phyloP scores from a whole-genome alignment of 495 filamentous ascomycete genomes.

The Corynascus novoguineensis region DNA sequence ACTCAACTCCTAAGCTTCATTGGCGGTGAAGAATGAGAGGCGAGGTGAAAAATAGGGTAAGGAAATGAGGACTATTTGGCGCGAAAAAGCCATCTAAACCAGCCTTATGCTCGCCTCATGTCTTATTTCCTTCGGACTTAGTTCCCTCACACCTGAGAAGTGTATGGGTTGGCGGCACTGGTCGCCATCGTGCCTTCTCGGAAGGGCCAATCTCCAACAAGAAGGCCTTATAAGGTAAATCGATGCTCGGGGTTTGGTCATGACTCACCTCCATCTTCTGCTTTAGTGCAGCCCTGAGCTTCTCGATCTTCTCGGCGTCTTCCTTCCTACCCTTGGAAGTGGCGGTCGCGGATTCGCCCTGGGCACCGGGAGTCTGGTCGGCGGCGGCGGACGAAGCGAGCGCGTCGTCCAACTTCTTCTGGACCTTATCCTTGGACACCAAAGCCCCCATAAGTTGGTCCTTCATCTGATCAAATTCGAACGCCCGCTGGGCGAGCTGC shows the following conservation, averaged over 20 bases:
- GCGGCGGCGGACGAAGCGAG: conserved; percentile 13
- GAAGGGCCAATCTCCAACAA: neutral
- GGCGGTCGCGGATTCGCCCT: conserved; percentile 1
- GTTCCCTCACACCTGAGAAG: neutral
- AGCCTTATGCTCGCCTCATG: neutral
- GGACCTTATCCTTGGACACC: conserved; percentile 50
- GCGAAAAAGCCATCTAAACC: neutral
- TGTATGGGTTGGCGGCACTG: neutral
- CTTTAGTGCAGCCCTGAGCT: conserved; percentile 42
- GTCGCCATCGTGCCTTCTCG: neutral
- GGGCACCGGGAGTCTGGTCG: neutral
- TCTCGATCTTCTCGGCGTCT: conserved; percentile 48
- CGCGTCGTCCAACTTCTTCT: conserved; percentile 44
- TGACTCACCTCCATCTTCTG: conserved; percentile 45
- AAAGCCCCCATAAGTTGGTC: conserved; percentile 46
- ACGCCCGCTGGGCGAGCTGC: conserved; percentile 35
- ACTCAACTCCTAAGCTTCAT: neutral
- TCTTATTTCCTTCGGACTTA: neutral
- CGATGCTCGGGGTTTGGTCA: conserved; percentile 8
- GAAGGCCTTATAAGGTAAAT: conserved; percentile 13
- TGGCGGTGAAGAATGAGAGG: neutral
- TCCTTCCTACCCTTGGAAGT: conserved; percentile 39
- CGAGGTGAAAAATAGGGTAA: neutral
- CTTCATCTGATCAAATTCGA: conserved; percentile 47
- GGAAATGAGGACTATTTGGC: neutral